Evolutionary conservation across 2,329 filamentous ascomycete species (phyloP), one percentile per base, ranked within the genome.

Genomic region (Lasiodiplodia theobromae): DNA sequence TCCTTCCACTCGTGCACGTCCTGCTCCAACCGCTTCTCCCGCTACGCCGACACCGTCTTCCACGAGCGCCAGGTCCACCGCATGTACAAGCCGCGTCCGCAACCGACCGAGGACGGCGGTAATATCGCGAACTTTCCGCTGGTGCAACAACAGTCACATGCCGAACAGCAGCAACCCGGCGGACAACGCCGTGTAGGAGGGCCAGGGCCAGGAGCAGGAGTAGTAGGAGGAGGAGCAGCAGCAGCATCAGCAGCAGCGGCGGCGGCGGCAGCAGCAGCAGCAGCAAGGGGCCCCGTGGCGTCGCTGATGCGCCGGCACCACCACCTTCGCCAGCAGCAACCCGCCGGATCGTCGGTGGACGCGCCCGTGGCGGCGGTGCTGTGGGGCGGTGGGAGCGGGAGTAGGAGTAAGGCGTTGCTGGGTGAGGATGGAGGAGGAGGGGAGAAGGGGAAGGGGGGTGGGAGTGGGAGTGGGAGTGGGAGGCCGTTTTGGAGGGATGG

Each of bases 61-160:
- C 70, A 71, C 44, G 38, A 69, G 51, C 70, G 70, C 4, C 69
- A 67, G 52, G 60, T 14, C 16, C 70, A 70, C 53, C 51, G 63
- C 63, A 11, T 66, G 12, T 66, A 31, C n/a, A 54, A 38, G 34
- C 18, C 37, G 7, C 31, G 63, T 7, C 63, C 63, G 1, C 51
- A 40, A 14, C 44, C 60, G 18, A 64, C 60, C 16, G 60, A 64
- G 5, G 60, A 64, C 25, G 60, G 60, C 47, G 18, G 2, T 11
- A 49, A 49, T 11, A 63, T 63, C 10, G 52, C 52, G 28, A 25
- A 16, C n/a, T 28, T 28, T 28, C 31, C 31, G 1, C 37, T 38
- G n/a, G 44, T 10, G 18, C 47, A n/a, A 52, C 60, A 52, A 28
- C 47, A 23, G 21, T n/a, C n/a, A n/a, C 25, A 28, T 4, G 25